A percentile compares a stretch with the other conserved stretches of the same genome.
Conservation (phyloP, 2,329 filamentous ascomycete genomes). For the Fusarium sp. region DNA sequence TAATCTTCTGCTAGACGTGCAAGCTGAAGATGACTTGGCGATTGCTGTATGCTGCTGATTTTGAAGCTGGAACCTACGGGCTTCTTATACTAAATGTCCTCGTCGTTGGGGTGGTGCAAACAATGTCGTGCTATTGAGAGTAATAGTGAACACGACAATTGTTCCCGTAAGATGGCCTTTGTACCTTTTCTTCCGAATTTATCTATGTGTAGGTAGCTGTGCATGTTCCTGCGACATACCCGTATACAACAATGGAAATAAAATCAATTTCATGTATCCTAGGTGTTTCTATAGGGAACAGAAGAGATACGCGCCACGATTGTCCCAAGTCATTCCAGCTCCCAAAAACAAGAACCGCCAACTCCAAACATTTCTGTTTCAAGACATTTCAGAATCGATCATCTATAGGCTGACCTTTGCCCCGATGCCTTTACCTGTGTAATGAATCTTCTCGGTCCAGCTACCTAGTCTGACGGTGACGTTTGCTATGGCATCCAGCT, state of each 20-base stretch:
- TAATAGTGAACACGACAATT: not conserved
- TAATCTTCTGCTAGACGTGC: conserved; percentile 9
- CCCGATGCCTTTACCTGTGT: conserved; percentile 76
- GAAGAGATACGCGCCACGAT: not conserved
- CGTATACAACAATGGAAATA: not conserved
- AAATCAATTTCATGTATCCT: conserved; percentile 25
- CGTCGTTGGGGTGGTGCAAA: not conserved
- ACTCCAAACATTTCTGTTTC: conserved; percentile 29
- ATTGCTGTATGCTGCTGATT: not conserved
- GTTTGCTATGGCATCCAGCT: conserved; percentile 81
- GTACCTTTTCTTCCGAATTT: not conserved
- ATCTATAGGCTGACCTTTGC: conserved; percentile 63
- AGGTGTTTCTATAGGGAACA: conserved; percentile 4
- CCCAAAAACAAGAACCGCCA: conserved; percentile 13
- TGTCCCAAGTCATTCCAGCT: conserved; percentile 6
- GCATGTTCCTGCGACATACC: not conserved
- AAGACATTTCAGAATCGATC: conserved; percentile 4
- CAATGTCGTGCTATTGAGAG: not conserved
- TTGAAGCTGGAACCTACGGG: not conserved
- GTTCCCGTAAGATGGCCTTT: not conserved
- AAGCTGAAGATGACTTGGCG: conserved; percentile 3
- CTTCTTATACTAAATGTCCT: conserved; percentile 10
- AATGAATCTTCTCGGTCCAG: conserved; percentile 81
- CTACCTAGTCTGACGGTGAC: conserved; percentile 80
- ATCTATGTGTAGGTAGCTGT: too few species aligned